Conservation (phyloP, 108 stramenopile genomes). For the Discostella pseudostelligera region DNA sequence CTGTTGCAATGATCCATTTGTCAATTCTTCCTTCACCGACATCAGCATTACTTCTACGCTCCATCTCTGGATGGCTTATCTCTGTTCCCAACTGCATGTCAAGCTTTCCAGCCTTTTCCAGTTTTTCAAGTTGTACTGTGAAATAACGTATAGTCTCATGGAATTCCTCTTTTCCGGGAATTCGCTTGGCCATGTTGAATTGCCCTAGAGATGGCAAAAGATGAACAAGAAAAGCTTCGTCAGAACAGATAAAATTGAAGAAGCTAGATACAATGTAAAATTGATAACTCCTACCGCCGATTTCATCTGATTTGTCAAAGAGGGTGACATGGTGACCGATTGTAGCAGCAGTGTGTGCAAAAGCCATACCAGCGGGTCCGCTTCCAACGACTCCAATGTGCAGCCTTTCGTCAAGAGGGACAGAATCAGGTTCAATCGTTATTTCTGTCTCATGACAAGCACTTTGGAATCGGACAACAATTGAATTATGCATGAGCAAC, state of each 20-base stretch:
- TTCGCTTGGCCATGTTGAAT: conserved; percentile 96
- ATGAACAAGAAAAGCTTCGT: background rate
- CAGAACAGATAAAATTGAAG: conserved; percentile 24
- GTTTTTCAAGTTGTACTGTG: conserved; percentile 51
- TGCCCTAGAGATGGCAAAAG: conserved; percentile 54
- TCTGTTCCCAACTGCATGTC: conserved; percentile 53
- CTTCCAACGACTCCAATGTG: conserved; percentile 94
- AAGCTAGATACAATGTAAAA: background rate
- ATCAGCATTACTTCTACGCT: conserved; percentile 9
- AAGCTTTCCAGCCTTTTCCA: conserved; percentile 33
- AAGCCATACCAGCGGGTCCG: conserved; percentile 95
- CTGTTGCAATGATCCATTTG: conserved; percentile 93
- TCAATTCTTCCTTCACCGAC: conserved; percentile 51
- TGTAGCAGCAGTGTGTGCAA: conserved; percentile 78
- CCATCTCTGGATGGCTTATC: conserved; percentile 61
- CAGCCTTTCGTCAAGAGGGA: conserved; percentile 48
- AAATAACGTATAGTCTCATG: conserved; percentile 97
- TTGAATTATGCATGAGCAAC: background rate
- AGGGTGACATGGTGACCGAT: conserved; percentile 90
- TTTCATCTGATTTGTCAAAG: conserved; percentile 76
- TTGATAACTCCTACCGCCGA: conserved; percentile 50
- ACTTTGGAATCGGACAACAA: background rate
- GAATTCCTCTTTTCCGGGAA: conserved; percentile 99
- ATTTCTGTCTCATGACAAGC: conserved; percentile 95
- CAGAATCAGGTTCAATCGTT: conserved; percentile 34